Base-by-base conservation (phyloP, 2,329 filamentous ascomycete genomes). In the Scortechinia acanthostroma region DNA sequence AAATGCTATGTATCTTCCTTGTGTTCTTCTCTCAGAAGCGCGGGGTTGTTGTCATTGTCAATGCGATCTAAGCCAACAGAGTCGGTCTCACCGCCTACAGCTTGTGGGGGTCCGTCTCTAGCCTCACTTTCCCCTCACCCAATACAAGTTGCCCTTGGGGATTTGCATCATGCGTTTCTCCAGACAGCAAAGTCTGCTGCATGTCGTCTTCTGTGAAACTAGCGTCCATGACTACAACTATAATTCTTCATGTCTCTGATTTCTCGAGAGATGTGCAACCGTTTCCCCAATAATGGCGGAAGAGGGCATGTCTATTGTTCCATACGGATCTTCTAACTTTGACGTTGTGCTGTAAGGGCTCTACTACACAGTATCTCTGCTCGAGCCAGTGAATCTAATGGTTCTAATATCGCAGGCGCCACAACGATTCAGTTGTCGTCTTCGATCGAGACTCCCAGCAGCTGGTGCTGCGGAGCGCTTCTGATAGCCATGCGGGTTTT, bases 371-470 rank as follows among this genome's bases (percentile, higher is more conserved):
- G n/a, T 30, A 30, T 30, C 25, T 30, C 10, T 10, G 10, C 25
- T 30, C 25, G 10, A 30, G n/a, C 25, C 10, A 30, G 10, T 30
- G 25, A 10, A 10, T 30, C 25, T 30, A 30, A 30, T n/a, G n/a
- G n/a, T n/a, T 42, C 30, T 40, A 33, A 21, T 13, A 17, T 42
- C 23, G 22, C 52, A 84, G 80, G 44, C 82, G 80, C 45, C 79
- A 83, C 58, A 78, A 82, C 53, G 77, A 82, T 52, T 73, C 79
- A 2, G 73, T 86, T 21, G 81, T 86, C 16, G 74, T 85, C 16
- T 82, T 75, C 56, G 81, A 86, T 60, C 73, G 71, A 46, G 66
- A 71, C 22, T 83, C 78, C 6, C 73, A 72, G 46, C 77, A 82
- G 56, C 68, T 86, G 35, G 78, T 74, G 22, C 71, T 84, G 33